Evolutionary conservation across 495 filamentous ascomycete genomes (phyloP).

Genomic region (Cryomyces antarcticus): DNA sequence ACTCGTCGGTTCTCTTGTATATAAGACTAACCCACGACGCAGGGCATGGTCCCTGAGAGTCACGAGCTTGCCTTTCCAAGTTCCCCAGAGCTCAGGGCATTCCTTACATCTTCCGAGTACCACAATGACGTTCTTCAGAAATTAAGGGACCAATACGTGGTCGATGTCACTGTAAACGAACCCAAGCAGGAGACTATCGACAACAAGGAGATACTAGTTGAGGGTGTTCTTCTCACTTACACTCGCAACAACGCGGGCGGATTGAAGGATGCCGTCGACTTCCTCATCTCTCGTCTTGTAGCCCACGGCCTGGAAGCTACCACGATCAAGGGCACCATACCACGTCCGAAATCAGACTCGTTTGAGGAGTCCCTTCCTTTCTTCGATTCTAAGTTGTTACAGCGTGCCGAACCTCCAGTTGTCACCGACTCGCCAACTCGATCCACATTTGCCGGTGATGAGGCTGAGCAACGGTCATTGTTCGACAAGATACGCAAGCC

Average conservation of each 20-base stretch:
- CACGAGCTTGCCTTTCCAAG: constrained; percentile 75
- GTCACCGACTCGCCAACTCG: constrained; percentile 71
- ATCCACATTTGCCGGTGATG: constrained; percentile 49
- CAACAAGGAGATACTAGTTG: constrained; percentile 14
- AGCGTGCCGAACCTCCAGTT: constrained; percentile 63
- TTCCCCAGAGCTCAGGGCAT: constrained; percentile 49
- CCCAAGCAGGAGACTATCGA: constrained; percentile 13
- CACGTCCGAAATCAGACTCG: constrained; percentile 91
- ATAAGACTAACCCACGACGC: constrained; percentile 17
- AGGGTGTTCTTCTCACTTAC: constrained; percentile 48
- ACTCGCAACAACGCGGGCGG: constrained; percentile 94
- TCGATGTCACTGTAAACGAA: constrained; percentile 49
- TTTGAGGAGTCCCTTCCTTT: constrained; percentile 92
- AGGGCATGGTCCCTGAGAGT: constrained; percentile 88
- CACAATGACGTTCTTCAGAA: constrained; percentile 56
- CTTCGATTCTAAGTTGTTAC: constrained; percentile 89
- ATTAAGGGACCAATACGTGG: constrained; percentile 76
- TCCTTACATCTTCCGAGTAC: constrained; percentile 62
- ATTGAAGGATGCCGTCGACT: constrained; percentile 89
- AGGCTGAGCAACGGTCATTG: constrained; percentile 44
- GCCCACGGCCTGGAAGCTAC: constrained; percentile 66
- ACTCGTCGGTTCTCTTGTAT: neutral
- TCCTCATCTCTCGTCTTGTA: constrained; percentile 63
- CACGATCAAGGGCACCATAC: constrained; percentile 78
- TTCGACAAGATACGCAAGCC: constrained; percentile 82